Evolutionary conservation across 2,329 filamentous ascomycete species (phyloP), one percentile per base, ranked within the genome.

Genomic region (Diaporthe velutina): DNA sequence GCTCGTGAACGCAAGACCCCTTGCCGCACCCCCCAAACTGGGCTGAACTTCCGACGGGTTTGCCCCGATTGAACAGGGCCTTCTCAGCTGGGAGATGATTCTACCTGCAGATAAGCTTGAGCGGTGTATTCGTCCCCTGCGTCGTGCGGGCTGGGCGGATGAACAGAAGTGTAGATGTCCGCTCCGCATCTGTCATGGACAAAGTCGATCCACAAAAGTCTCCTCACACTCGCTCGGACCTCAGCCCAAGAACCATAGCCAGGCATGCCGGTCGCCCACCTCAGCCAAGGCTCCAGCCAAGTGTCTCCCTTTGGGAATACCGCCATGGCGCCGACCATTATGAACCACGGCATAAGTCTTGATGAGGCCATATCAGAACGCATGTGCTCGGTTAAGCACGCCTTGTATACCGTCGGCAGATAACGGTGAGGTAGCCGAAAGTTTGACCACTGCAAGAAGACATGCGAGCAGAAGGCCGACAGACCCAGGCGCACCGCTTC

Each of bases 401-500:
- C 60, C 45, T 74, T 76, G 45, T 79, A 79, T 4, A 64, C 42
- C 1, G 54, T 61, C 2, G 78, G 73, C 15, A 82, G 72, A 45
- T 80, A 70, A 10, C 60, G 70, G 19, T 77, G 79, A 9, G 77
- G 73, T 0, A 76, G 71, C 17, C 52, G 70, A 12, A 82, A 48
- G 10, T 79, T 70, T 6, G 78, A 74, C 83, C 83, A 85, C 42
- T 82, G 83, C 8, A 87, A 78, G 75, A 87, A 86, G 25, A 84
- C 74, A 70, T 79, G 78, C 8, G 78, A 80, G 4, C 80, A 79
- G 60, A 85, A 86, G 19, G 80, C 81, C 0, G 87, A 76, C 0
- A 87, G 78, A 17, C 84, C 83, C 12, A 85, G 80, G 1, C 85
- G 83, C 22, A 86, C 74, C 1, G 79, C 79, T 75, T 87, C 84